These are phyloP conservation scores for Blumeria hordei DNA, from an alignment of 2,329 filamentous ascomycete species.

Conservation along the genomic window DNA sequence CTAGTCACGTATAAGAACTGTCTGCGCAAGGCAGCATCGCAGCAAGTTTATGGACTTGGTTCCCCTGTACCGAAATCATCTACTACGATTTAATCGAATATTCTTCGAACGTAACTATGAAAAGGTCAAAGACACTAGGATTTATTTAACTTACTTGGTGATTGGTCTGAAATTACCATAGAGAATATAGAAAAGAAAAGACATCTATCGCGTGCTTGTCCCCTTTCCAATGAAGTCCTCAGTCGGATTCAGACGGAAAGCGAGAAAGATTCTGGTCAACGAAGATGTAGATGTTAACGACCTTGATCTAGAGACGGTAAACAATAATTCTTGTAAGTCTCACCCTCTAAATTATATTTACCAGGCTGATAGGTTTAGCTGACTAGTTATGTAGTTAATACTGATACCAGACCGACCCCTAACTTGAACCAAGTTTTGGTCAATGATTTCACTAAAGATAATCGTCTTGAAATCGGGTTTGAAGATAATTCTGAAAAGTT, in stretches of 20 bases:
- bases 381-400: slow-evolving; percentile 7
- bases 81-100: too few species aligned
- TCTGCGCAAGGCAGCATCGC: too few species aligned
- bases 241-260: slow-evolving; percentile 38
- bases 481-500: neutral
- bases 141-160: too few species aligned
- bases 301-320: slow-evolving; percentile 8
- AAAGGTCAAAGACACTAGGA: too few species aligned
- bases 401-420: neutral
- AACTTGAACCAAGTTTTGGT: neutral
- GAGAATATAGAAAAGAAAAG: too few species aligned
- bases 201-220: too few species aligned
- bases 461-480: neutral
- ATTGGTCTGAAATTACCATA: too few species aligned
- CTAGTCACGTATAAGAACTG: too few species aligned
- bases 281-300: slow-evolving; percentile 33
- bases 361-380: slow-evolving; percentile 13
- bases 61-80: too few species aligned
- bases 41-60: too few species aligned
- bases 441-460: neutral
- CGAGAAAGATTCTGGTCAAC: slow-evolving; percentile 49
- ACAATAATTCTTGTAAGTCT: slow-evolving; percentile 9
- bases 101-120: too few species aligned
- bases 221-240: slow-evolving; percentile 10
- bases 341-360: slow-evolving; percentile 6